Evolutionary conservation across 331 rosid species (phyloP).

Genomic region (Malus hybrid): DNA sequence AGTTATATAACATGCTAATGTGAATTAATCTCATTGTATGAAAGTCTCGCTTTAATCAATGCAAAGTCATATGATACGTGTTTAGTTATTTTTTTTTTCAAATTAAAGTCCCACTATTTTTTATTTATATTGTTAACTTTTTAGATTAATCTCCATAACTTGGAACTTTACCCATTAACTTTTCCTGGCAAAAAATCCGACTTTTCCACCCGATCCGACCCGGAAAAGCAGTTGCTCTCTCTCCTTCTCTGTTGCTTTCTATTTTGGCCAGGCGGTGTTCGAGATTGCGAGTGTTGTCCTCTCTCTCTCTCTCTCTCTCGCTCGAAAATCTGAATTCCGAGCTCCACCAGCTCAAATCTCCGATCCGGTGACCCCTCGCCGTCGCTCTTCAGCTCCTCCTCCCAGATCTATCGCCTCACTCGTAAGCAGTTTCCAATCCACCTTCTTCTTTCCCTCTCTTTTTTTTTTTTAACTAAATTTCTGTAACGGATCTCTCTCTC

Average conservation of each 20-base stretch:
- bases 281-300: not conserved
- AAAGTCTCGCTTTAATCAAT: too few relatives aligned
- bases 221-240: not conserved
- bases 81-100: too few relatives aligned
- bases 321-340: not conserved
- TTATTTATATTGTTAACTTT: too few relatives aligned
- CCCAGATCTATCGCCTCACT: not conserved
- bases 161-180: not conserved
- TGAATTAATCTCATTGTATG: too few relatives aligned
- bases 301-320: not conserved
- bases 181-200: not conserved
- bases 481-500: not conserved
- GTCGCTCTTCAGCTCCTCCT: not conserved
- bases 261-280: not conserved
- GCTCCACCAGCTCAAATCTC: not conserved
- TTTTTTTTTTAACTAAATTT: not conserved
- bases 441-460: not conserved
- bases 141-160: too few relatives aligned
- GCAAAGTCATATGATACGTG: too few relatives aligned
- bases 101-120: too few relatives aligned
- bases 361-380: not conserved
- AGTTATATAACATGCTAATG: too few relatives aligned
- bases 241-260: not conserved
- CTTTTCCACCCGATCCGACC: constrained; percentile 1
- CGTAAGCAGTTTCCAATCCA: constrained; percentile 3